These are phyloP conservation scores for Coemansia sp. DNA, from an alignment of 192 early-diverging fungal species.

Conservation along the genomic window DNA sequence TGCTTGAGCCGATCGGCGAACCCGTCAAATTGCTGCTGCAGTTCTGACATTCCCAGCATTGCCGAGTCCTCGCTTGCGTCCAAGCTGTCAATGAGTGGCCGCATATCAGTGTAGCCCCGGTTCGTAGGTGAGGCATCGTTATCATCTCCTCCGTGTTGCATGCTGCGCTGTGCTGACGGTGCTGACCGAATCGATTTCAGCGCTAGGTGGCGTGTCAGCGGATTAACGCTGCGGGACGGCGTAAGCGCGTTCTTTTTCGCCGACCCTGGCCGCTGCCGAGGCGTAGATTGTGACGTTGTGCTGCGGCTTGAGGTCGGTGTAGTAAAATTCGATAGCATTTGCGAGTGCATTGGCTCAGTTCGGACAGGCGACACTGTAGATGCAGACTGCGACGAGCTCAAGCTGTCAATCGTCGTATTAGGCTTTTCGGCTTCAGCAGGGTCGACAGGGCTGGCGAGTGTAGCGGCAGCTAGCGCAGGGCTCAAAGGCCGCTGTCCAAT, in stretches of 20 bases:
- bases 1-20: conserved; percentile 38
- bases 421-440: not conserved
- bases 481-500: conserved; percentile 22
- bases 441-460: not conserved
- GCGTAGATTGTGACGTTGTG: conserved; percentile 15
- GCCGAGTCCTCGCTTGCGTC: conserved; percentile 13
- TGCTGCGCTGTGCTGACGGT: conserved; percentile 15
- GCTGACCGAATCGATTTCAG: conserved; percentile 35
- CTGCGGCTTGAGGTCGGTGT: conserved; percentile 18
- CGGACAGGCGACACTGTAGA: conserved; percentile 37
- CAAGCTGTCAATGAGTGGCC: conserved; percentile 12
- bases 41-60: conserved; percentile 20
- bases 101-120: not conserved
- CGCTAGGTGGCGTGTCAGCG: conserved; percentile 43
- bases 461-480: not conserved
- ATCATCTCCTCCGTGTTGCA: not conserved
- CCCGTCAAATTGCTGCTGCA: conserved; percentile 38
- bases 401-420: conserved; percentile 12
- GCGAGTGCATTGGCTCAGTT: conserved; percentile 49
- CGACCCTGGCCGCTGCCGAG: conserved; percentile 20
- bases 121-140: conserved; percentile 8
- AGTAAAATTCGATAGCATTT: conserved; percentile 23
- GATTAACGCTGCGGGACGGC: conserved; percentile 44
- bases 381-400: conserved; percentile 28
- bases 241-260: conserved; percentile 23